Evolutionary conservation across 169 alveolate species (phyloP), one percentile per base, ranked within the genome.

Genomic region (Cystoisospora suis): DNA sequence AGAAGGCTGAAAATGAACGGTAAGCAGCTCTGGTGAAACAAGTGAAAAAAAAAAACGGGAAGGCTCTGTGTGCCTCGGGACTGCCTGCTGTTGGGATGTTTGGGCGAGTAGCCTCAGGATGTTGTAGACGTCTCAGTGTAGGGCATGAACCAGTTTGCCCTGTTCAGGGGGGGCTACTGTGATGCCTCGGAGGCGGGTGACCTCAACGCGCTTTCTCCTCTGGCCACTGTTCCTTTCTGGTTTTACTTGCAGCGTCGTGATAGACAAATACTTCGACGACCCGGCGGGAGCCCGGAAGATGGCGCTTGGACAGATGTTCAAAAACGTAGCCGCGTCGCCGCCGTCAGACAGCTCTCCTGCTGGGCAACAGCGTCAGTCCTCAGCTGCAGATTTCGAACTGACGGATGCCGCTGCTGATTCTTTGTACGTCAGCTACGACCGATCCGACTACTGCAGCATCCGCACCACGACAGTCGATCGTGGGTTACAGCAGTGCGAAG

Each of bases 361-460:
- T 12, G 65, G 65, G 12, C 65, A 12, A 15, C 29, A 53, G 12
- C 29, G 29, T 23, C 29, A 15, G 65, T 53, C 23, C 29, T 12
- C 65, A 15, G 65, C 65, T 53, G 65, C 65, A 53, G 65, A 23
- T 12, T 53, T 53, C 29, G 65, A 53, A 53, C 65, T 23, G 65
- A 12, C 65, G 65, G 65, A 12, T 12, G 23, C 65, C 12, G 29
- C 83, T 12, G 53, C 83, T 15, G 12, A 36, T 34, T 53, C 83
- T 36, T 38, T 72, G 42, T 72, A 56, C 58, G 27, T 72, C 38
- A 20, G 58, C 32, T 40, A 9, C 56, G 42, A 34, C 83, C 83
- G 83, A 17, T 1, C 58, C 9, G 83, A 72, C 42, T 38, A 46
- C 20, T 72, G 83, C 83, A 72, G 83, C 56, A 72, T 72, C 23